Percentiles rank a stretch among this genome's conserved stretches.
phyloP scores from a whole-genome alignment of 192 early-diverging fungal genomes.

The Coemansia interrupta region DNA sequence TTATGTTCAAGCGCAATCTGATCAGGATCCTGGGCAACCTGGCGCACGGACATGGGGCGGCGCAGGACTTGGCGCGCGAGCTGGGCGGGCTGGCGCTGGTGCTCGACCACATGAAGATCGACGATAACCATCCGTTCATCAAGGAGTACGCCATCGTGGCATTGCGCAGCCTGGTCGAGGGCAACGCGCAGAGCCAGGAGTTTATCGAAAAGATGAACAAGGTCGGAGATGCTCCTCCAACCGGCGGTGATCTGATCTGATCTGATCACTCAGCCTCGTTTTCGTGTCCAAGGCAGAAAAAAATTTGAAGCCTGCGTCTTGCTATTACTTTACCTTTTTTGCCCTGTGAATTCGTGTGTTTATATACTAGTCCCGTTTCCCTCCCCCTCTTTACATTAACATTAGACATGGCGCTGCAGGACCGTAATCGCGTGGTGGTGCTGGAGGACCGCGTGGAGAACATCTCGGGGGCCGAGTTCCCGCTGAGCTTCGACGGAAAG shows the following conservation, averaged over 20 bases:
- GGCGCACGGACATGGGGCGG: conserved; percentile 16
- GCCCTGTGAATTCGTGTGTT: no score
- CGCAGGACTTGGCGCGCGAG: conserved; percentile 40
- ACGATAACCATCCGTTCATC: conserved; percentile 52
- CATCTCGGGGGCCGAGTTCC: conserved; percentile 47
- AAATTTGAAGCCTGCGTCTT: no score
- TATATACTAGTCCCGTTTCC: background rate
- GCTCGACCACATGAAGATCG: conserved; percentile 46
- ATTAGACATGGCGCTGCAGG: conserved; percentile 31
- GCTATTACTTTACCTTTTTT: no score
- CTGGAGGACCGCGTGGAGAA: conserved; percentile 52
- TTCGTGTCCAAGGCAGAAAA: no score
- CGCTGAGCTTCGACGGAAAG: conserved; percentile 31
- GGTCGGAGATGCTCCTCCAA: conserved; percentile 12
- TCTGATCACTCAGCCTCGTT: conserved; percentile 4
- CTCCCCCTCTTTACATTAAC: background rate
- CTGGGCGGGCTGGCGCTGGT: conserved; percentile 41
- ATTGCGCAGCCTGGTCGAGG: conserved; percentile 26
- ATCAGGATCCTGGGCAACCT: conserved; percentile 41
- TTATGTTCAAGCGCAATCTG: conserved; percentile 50
- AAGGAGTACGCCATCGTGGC: conserved; percentile 47
- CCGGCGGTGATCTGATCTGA: conserved; percentile 7
- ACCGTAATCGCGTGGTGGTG: conserved; percentile 52
- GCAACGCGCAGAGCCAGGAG: conserved; percentile 35
- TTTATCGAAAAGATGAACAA: conserved; percentile 29